Conservation (phyloP, 2,329 filamentous ascomycete genomes). For the Neodidymelliopsis sp. region DNA sequence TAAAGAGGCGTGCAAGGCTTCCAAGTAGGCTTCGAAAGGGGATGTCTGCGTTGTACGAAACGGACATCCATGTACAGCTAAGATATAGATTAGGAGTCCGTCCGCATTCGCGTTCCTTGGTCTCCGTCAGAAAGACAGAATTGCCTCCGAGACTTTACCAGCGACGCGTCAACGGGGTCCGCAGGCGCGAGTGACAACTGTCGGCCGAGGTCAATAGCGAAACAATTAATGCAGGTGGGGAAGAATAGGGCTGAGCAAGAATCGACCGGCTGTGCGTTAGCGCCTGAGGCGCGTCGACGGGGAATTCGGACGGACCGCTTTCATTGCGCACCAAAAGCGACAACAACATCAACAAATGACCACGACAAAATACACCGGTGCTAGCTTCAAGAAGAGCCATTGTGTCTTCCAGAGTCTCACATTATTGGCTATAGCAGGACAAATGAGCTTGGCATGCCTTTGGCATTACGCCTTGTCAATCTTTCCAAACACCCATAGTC, state of each 20-base stretch:
- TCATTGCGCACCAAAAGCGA: neutral
- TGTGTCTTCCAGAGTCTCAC: too few species aligned
- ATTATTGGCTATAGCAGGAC: too few species aligned
- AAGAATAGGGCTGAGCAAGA: neutral
- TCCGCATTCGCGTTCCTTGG: conserved; percentile 1
- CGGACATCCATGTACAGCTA: conserved; percentile 4
- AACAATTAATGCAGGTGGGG: neutral
- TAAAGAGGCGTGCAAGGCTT: conserved; percentile 1
- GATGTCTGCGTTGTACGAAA: conserved; percentile 1
- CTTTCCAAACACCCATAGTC: too few species aligned
- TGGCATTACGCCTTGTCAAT: too few species aligned
- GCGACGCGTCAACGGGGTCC: neutral
- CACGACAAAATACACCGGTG: too few species aligned
- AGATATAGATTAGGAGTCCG: neutral
- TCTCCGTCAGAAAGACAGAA: neutral
- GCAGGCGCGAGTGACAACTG: neutral
- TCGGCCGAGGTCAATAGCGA: conserved; percentile 4
- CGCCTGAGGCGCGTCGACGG: neutral
- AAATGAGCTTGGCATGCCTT: too few species aligned
- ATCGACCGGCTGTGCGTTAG: conserved; percentile 1
- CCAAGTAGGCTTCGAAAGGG: neutral
- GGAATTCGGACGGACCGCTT: neutral
- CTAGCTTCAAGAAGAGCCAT: too few species aligned
- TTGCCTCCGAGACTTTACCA: neutral
- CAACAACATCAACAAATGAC: neutral